Evolutionary conservation across 2,329 filamentous ascomycete genomes (phyloP).

Genomic region (Dothideomycetidae sp.): DNA sequence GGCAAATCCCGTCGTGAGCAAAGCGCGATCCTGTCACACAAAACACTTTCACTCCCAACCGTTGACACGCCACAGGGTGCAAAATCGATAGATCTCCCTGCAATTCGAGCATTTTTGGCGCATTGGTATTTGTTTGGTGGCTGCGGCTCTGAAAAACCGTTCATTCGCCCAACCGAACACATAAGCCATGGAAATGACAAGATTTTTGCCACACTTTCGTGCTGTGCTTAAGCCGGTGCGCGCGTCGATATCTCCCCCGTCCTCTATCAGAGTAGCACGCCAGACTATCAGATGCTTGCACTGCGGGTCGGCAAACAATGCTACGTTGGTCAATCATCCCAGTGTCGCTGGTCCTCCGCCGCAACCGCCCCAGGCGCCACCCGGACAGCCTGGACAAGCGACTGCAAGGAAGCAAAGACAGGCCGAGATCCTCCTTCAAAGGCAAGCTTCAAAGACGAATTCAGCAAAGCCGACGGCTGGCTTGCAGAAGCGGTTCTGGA

Average conservation of each 20-base stretch:
- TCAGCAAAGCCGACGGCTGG: conserved; percentile 33
- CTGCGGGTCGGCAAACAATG: conserved; percentile 29
- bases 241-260: not conserved
- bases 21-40: no score
- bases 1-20: no score
- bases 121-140: no score
- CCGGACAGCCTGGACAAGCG: conserved; percentile 34
- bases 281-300: conserved; percentile 26
- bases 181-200: not conserved
- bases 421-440: conserved; percentile 34
- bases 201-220: not conserved
- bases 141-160: no score
- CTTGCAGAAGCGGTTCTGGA: conserved; percentile 73
- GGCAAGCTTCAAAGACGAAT: conserved; percentile 29
- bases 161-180: no score
- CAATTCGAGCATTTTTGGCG: no score
- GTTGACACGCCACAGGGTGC: no score
- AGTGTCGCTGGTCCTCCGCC: conserved; percentile 47
- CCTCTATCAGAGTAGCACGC: not conserved
- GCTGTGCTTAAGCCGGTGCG: not conserved
- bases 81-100: no score
- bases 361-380: conserved; percentile 37
- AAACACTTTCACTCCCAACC: no score
- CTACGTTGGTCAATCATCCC: conserved; percentile 42
- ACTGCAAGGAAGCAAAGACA: conserved; percentile 37